Evolutionary conservation across 2,329 filamentous ascomycete species (phyloP), one percentile per base, ranked within the genome.

Genomic region (Fusarium dlaminii): DNA sequence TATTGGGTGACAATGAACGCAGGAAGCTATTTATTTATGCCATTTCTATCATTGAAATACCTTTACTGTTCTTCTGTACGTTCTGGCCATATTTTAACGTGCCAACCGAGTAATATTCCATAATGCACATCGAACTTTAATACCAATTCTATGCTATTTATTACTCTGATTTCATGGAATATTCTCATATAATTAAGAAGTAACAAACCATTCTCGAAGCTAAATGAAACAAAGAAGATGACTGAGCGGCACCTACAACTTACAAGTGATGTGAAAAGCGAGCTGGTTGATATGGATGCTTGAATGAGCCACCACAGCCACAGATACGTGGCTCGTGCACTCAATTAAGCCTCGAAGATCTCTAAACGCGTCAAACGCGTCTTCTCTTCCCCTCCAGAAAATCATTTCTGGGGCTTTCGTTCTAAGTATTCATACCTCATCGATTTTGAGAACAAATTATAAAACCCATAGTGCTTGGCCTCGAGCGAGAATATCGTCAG

Each of bases 401-500:
- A 36, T 36, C 49, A 27, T 34, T 29, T n/a, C 24, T 30, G 34
- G 27, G 18, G 43, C 30, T 24, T 39, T 62, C 59, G 48, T 52
- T 60, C 42, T 29, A 51, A 43, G 27, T 36, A 62, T 39, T 34
- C n/a, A 60, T 32, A 39, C 24, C 27, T 34, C 27, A 36, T 68
- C n/a, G 7, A 30, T 40, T 69, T 24, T 29, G 40, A 9, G 27
- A 29, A n/a, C 34, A 9, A 46, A 22, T 52, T 27, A 43, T 8
- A 56, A 24, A 24, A 36, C 15, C 22, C 13, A 20, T 24, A 42
- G 46, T 58, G 27, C 48, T 46, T n/a, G 24, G 22, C 24, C 36
- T 34, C 17, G 27, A 52, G 45, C 37, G 40, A 42, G 22, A 60
- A 42, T 11, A 80, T 77, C 73, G 74, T 82, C 40, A 78, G 79